Conservation (phyloP, 176 grass and related monocot species). For the Rhynchospora pubera region DNA sequence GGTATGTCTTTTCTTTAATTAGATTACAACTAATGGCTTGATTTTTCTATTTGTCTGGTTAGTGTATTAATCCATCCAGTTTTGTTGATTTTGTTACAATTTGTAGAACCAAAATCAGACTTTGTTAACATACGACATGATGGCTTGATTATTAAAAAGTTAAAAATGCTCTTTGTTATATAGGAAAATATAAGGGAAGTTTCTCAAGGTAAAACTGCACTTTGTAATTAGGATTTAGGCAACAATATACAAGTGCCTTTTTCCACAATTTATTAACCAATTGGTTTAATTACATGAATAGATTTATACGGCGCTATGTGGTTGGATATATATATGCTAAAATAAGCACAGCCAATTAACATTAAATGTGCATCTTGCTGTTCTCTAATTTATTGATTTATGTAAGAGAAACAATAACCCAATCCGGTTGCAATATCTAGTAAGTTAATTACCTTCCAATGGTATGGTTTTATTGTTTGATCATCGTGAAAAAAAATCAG, state of each 20-base stretch:
- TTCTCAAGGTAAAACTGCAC: not conserved
- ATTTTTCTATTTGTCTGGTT: not conserved
- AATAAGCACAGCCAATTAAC: conserved; percentile 25
- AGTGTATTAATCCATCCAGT: not conserved
- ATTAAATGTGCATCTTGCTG: conserved; percentile 39
- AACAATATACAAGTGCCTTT: conserved; percentile 30
- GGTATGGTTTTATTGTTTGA: no score
- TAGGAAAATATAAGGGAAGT: not conserved
- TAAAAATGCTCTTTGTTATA: not conserved
- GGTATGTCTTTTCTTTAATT: conserved; percentile 40
- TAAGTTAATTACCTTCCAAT: no score
- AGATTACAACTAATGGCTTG: conserved; percentile 27
- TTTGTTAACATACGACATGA: conserved; percentile 13
- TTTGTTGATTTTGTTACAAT: not conserved
- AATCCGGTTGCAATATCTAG: not conserved
- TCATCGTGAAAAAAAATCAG: no score
- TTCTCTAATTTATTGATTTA: conserved; percentile 13
- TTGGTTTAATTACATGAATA: no score
- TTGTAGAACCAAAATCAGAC: conserved; percentile 15
- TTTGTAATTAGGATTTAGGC: conserved; percentile 24
- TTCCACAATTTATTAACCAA: not conserved
- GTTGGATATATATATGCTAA: conserved; percentile 14
- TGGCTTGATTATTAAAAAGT: conserved; percentile 34
- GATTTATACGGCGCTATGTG: conserved; percentile 21
- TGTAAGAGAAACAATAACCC: not conserved